Evolutionary conservation across 192 early-diverging fungal genomes (phyloP).

Genomic region (Spizellomyces punctatus): DNA sequence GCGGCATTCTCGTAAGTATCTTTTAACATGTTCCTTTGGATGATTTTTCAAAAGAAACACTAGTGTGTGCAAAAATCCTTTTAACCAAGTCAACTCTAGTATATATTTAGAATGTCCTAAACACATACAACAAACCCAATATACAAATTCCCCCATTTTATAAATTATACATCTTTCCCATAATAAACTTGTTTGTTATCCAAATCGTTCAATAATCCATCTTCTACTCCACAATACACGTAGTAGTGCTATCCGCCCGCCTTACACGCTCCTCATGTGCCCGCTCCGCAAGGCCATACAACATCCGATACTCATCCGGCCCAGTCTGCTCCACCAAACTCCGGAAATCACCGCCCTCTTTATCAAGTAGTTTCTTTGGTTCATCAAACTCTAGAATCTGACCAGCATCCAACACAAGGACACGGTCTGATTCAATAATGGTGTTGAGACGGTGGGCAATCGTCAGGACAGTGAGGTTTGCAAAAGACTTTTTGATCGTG

Average conservation of each 20-base stretch:
- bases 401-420: constrained; percentile 57
- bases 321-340: constrained; percentile 50
- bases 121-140: too few species aligned
- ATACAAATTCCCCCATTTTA: too few species aligned
- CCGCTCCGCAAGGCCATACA: constrained; percentile 28
- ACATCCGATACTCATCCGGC: constrained; percentile 34
- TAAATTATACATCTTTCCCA: too few species aligned
- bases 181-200: too few species aligned
- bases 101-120: too few species aligned
- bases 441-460: constrained; percentile 78
- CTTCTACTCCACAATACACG: not conserved
- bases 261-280: constrained; percentile 35
- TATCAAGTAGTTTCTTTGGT: constrained; percentile 47
- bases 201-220: not conserved
- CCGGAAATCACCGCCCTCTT: constrained; percentile 36
- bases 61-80: too few species aligned
- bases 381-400: constrained; percentile 54
- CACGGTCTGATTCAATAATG: constrained; percentile 57
- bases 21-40: too few species aligned
- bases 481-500: constrained; percentile 51
- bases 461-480: constrained; percentile 51
- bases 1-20: too few species aligned
- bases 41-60: too few species aligned
- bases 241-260: not conserved
- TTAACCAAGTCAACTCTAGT: too few species aligned